Percentiles rank a stretch among this genome's conserved stretches.
Evolutionary conservation across 1,284 basidiomycete genomes (phyloP).

Genomic region (Rhodotorula sp.): DNA sequence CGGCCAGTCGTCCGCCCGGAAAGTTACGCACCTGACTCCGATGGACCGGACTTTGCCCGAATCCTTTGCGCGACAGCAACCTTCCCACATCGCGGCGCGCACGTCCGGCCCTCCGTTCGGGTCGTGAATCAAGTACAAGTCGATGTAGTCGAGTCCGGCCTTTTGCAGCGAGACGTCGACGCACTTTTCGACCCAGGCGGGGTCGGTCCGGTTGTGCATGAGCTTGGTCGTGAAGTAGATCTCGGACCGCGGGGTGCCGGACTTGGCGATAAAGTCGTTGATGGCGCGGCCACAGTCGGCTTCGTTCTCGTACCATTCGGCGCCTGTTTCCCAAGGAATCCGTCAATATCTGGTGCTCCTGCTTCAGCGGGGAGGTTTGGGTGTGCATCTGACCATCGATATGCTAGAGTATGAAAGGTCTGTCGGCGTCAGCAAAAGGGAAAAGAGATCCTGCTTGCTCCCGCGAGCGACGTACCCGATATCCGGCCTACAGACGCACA

Average conservation of each 20-base stretch:
- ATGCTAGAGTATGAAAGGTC: not conserved
- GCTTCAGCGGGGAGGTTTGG: not conserved
- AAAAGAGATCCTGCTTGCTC: not conserved
- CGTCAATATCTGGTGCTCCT: too few species aligned
- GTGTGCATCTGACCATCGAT: not conserved
- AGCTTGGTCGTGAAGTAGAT: slow-evolving; percentile 38
- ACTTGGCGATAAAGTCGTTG: slow-evolving; percentile 35
- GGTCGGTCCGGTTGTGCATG: slow-evolving; percentile 37
- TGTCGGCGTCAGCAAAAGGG: not conserved
- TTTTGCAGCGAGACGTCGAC: slow-evolving; percentile 25
- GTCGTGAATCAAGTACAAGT: slow-evolving; percentile 74
- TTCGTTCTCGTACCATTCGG: slow-evolving; percentile 44
- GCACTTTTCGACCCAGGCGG: slow-evolving; percentile 24
- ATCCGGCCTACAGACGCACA: not conserved
- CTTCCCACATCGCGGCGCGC: slow-evolving; percentile 38
- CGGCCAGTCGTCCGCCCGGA: not conserved
- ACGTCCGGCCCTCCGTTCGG: slow-evolving; percentile 49
- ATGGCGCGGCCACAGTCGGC: slow-evolving; percentile 38
- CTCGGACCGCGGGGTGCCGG: slow-evolving; percentile 26
- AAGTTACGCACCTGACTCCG: slow-evolving; percentile 59
- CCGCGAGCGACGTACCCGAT: not conserved
- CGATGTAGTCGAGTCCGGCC: slow-evolving; percentile 58
- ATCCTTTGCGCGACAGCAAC: slow-evolving; percentile 54
- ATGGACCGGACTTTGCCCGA: slow-evolving; percentile 68
- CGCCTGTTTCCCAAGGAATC: slow-evolving; percentile 4